Base-by-base conservation (phyloP, 2,329 filamentous ascomycete species). In the Arachnopeziza araneosa region DNA sequence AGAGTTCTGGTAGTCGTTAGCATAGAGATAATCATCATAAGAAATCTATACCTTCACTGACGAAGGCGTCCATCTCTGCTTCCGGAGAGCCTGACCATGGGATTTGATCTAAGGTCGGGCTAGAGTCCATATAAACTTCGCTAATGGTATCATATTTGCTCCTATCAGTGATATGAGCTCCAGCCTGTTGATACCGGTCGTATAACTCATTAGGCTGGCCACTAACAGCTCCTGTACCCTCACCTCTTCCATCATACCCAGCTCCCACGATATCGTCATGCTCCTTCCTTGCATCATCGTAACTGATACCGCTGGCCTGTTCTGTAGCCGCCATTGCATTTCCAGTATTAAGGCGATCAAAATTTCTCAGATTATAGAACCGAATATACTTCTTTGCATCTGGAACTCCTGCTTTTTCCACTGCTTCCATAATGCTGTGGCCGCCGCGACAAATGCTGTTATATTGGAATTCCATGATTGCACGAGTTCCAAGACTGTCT, bases 381-480 rank as follows among this genome's bases (percentile, higher is more conserved):
- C 85, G 81, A 66, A 96, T 90, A 75, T 93, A 95, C 51, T 85
- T 77, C 69, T 81, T 78, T 1, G 89, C 88, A 69, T 93, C 78
- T 1, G 76, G 80, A 55, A 92, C 80, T 9, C 90, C 89, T 32
- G 82, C 80, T 58, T 81, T 78, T 21, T 79, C 78, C 56, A 93
- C 81, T 52, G 79, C 80, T 72, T 93, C 89, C 70, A 93, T 86
- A 71, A 96, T 95, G 60, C 85, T 89, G 72, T 90, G 77, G 2
- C 88, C 89, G 32, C 89, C 89, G 44, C 90, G 84, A 73, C 85
- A 89, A 75, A 95, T 95, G 56, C 84, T 88, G 69, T 85, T 80
- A 75, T 95, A 93, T 71, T 95, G 90, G 73, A 89, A 93, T 71
- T 95, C 90, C 88, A 95, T 93, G 69, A 96, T 93, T 5, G 90